phyloP scores from a whole-genome alignment of 116 monocot species.

The Cymodocea nodosa region DNA sequence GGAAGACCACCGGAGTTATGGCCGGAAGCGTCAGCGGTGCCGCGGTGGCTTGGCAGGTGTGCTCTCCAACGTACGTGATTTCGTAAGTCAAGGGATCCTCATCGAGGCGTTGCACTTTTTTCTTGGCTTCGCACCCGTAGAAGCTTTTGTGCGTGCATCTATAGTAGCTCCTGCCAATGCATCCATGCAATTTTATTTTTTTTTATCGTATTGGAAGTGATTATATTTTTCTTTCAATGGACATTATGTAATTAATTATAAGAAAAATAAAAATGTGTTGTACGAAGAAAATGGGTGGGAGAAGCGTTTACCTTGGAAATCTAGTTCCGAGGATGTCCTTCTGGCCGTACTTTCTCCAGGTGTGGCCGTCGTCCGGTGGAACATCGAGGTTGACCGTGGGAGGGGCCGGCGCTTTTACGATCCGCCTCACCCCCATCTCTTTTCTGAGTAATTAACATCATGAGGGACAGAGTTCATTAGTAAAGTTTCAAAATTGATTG shows the following conservation, averaged over 20 bases:
- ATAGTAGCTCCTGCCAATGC: conserved; percentile 44
- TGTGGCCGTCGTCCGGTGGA: conserved; percentile 83
- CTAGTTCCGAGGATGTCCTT: conserved; percentile 51
- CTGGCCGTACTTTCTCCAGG: conserved; percentile 92
- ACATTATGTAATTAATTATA: no score
- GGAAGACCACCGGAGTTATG: background rate
- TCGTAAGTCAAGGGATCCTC: conserved; percentile 55
- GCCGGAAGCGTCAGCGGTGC: conserved; percentile 30
- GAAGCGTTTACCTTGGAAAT: conserved; percentile 53
- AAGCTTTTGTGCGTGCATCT: conserved; percentile 84
- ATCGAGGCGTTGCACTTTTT: conserved; percentile 67
- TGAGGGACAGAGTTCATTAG: no score
- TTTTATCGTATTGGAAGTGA: no score
- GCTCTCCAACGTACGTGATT: conserved; percentile 46
- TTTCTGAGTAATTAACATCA: conserved; percentile 12
- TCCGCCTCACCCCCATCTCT: conserved; percentile 18
- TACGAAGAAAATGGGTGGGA: no score
- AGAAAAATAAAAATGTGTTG: no score
- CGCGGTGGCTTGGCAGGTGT: conserved; percentile 63
- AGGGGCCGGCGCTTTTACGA: conserved; percentile 24
- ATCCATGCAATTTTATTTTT: no score
- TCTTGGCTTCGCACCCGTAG: conserved; percentile 84
- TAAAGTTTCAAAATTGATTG: no score
- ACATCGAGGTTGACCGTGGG: conserved; percentile 37
- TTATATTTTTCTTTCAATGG: no score